phyloP scores from a whole-genome alignment of 1,284 basidiomycete species.

The Melampsora larici-populina region DNA sequence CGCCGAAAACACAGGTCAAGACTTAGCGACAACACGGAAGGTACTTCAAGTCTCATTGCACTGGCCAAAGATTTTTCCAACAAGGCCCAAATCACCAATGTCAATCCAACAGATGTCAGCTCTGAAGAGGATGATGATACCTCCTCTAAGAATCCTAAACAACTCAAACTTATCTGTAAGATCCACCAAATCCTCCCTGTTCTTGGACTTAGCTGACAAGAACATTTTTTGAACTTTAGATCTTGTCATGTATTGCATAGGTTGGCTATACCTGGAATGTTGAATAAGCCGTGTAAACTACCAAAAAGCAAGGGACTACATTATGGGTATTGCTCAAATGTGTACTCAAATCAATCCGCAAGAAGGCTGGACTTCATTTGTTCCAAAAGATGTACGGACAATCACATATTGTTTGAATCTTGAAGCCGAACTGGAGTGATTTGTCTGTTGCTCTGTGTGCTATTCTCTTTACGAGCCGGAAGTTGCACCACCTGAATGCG shows the following conservation, averaged over 20 bases:
- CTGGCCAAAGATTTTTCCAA: background rate
- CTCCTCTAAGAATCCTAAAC: background rate
- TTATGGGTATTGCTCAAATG: background rate
- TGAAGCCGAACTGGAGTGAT: background rate
- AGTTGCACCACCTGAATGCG: constrained; percentile 11
- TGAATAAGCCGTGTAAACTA: background rate
- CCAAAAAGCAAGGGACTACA: background rate
- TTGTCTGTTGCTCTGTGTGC: background rate
- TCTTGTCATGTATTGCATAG: constrained; percentile 29
- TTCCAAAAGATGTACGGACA: constrained; percentile 7
- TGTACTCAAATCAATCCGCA: background rate
- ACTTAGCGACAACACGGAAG: background rate
- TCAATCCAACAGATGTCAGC: background rate
- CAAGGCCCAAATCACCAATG: background rate
- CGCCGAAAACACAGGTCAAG: background rate
- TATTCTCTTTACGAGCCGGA: background rate
- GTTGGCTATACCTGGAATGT: background rate
- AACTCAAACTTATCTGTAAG: background rate
- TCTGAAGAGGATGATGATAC: background rate
- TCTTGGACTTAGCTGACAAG: background rate
- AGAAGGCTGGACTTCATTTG: background rate
- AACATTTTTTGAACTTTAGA: background rate
- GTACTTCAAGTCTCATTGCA: background rate
- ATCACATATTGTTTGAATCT: background rate
- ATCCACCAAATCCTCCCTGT: background rate